Evolutionary conservation across 768 basidiomycete species (phyloP), one percentile per base, ranked within the genome.

Genomic region (Multifurca ochricompacta): DNA sequence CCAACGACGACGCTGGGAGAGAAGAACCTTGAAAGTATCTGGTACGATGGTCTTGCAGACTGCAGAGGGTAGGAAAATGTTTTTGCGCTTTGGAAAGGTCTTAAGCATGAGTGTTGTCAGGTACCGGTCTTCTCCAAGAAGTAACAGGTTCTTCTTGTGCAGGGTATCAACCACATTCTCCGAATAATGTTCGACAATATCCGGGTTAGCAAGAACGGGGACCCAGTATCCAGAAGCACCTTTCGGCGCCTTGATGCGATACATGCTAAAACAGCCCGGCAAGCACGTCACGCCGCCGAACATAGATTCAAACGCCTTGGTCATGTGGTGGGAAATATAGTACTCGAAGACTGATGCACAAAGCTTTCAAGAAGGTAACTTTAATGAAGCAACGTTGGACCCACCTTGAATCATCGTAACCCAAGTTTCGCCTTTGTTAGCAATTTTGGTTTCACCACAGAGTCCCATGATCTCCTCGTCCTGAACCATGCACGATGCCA

Each of bases 371-470:
- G 11, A 39, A 41, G 18, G 11, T 3, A 4, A 6, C 16, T 3
- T 27, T 43, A 30, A 45, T 18, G 19, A 16, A 9, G 16, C 14
- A 25, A 48, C 39, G 25, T 41, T 39, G 16, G 39, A 31, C 41
- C 42, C 52, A 94, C 95, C 94, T 78, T 99, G 96, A 71, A 99
- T 98, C 96, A 99, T 98, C 14, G 95, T 97, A 40, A 98, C 94
- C 75, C 95, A 97, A 10, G 93, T 93, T 67, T 98, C 95, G 14
- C 85, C 84, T 76, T 99, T 99, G 74, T 99, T 99, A 32, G 96
- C 96, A 63, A 99, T 94, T 81, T 99, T 99, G 58, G 96, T 99
- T 74, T 99, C 96, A 25, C 96, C 96, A 66, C 96, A 99, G 23
- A 99, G 77, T 19, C 94, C 96, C 96, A 98, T 98, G 60, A 98